phyloP scores from a whole-genome alignment of 306 rosid genomes.

The Vigna radiata region DNA sequence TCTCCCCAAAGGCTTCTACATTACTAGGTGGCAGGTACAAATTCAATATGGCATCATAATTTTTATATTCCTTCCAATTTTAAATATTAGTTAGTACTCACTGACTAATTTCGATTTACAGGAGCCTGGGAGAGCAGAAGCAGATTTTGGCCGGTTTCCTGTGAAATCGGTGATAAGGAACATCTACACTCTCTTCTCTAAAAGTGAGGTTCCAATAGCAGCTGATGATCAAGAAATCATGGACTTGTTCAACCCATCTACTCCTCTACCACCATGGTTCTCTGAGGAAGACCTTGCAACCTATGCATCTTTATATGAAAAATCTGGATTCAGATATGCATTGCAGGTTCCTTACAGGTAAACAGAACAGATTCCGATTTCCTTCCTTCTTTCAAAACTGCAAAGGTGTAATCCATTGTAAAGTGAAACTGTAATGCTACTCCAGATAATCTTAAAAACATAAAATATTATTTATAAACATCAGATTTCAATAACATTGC shows the following conservation, averaged over 20 bases:
- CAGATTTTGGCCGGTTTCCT: slow-evolving; percentile 63
- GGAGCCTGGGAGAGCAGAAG: slow-evolving; percentile 66
- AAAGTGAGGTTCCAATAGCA: slow-evolving; percentile 59
- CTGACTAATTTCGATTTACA: not conserved
- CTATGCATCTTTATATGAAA: slow-evolving; percentile 61
- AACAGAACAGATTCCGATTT: not conserved
- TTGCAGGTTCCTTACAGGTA: slow-evolving; percentile 59
- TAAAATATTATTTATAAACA: not conserved
- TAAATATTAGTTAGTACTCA: not conserved
- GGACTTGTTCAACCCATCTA: slow-evolving; percentile 64
- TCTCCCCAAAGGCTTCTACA: slow-evolving; percentile 64
- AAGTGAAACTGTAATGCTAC: not conserved
- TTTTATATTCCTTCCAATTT: not conserved
- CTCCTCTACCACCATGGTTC: slow-evolving; percentile 60
- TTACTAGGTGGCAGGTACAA: slow-evolving; percentile 60
- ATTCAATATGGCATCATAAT: not conserved
- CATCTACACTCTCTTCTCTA: slow-evolving; percentile 62
- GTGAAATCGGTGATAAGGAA: slow-evolving; percentile 59
- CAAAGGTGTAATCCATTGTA: not conserved
- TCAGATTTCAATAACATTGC: not conserved
- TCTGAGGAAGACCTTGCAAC: slow-evolving; percentile 60
- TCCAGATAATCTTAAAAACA: not conserved
- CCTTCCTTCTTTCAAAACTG: not conserved
- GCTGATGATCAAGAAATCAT: slow-evolving; percentile 58
- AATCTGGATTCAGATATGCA: slow-evolving; percentile 58